These are phyloP conservation scores for Yamadazyma kanchanaburiensis DNA, from an alignment of 1,139 yeast genomes.

Conservation along the genomic window DNA sequence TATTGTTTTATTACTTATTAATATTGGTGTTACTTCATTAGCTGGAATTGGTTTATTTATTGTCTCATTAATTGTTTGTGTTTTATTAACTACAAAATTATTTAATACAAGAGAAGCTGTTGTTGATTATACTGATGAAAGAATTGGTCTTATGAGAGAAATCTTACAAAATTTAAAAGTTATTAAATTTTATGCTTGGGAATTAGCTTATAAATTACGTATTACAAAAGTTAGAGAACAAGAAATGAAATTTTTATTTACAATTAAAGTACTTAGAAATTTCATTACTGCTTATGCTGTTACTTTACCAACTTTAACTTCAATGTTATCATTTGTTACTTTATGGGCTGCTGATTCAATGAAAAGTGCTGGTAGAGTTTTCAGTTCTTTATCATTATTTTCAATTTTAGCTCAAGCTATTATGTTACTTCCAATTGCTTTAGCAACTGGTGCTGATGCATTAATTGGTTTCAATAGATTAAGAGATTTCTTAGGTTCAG, in stretches of 20 bases:
- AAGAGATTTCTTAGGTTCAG: conserved; percentile 38
- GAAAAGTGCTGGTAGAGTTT: conserved; percentile 42
- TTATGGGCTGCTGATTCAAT: conserved; percentile 38
- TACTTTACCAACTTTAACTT: conserved; percentile 38
- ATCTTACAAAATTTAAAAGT: conserved; percentile 39
- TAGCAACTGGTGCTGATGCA: conserved; percentile 54
- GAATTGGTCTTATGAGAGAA: conserved; percentile 45
- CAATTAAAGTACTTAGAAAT: conserved; percentile 42
- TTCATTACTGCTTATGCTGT: conserved; percentile 48
- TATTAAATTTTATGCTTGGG: conserved; percentile 50
- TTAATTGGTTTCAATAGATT: conserved; percentile 49
- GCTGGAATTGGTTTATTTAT: conserved; percentile 44
- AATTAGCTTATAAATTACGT: conserved; percentile 37
- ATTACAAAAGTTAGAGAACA: conserved; percentile 32
- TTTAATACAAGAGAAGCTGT: conserved; percentile 36
- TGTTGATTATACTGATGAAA: conserved; percentile 39
- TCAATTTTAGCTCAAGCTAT: conserved; percentile 50
- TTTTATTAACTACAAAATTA: conserved; percentile 31
- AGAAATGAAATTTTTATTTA: conserved; percentile 41
- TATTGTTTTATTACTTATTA: conserved; percentile 29
- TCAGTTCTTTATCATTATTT: conserved; percentile 51
- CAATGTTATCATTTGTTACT: conserved; percentile 41
- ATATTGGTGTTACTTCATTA: conserved; percentile 40
- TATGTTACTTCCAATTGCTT: conserved; percentile 52
- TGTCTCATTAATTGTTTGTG: conserved; percentile 37